These are phyloP conservation scores for Choiromyces venosus DNA, from an alignment of 495 filamentous ascomycete genomes.

Conservation along the genomic window DNA sequence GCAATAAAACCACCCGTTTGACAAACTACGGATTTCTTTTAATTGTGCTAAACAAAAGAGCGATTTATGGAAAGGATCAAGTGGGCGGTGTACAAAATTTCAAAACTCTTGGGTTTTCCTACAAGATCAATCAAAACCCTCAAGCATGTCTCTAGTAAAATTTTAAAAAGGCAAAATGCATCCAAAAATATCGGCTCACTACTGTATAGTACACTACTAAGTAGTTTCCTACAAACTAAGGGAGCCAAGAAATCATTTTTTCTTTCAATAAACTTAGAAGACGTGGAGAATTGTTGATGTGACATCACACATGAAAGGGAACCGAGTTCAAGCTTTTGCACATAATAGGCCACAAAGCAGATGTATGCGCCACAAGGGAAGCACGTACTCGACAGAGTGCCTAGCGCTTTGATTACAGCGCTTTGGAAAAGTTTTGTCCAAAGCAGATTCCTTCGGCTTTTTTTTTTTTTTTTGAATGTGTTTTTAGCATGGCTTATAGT, in stretches of 20 bases:
- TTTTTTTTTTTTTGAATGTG: too few species aligned
- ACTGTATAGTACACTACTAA: too few species aligned
- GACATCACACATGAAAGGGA: neutral
- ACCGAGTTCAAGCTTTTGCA: neutral
- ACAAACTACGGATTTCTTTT: neutral
- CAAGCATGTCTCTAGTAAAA: too few species aligned
- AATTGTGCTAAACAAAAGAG: neutral
- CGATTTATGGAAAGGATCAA: neutral
- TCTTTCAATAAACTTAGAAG: neutral
- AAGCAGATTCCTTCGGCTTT: too few species aligned
- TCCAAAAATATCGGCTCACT: too few species aligned
- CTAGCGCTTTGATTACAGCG: too few species aligned
- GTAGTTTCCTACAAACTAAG: neutral
- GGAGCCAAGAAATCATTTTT: neutral
- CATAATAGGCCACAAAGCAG: neutral
- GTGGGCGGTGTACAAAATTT: too few species aligned
- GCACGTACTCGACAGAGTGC: neutral
- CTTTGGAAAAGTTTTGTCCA: too few species aligned
- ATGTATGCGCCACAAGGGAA: neutral
- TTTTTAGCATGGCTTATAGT: too few species aligned
- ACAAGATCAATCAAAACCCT: neutral
- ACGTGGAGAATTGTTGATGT: neutral
- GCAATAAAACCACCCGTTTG: neutral
- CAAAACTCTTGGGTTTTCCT: too few species aligned
- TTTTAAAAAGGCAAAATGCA: neutral